Percentiles rank a stretch among this genome's conserved stretches.
Conservation (phyloP, 2,329 filamentous ascomycete genomes). For the Paecilomyces fulvus region DNA sequence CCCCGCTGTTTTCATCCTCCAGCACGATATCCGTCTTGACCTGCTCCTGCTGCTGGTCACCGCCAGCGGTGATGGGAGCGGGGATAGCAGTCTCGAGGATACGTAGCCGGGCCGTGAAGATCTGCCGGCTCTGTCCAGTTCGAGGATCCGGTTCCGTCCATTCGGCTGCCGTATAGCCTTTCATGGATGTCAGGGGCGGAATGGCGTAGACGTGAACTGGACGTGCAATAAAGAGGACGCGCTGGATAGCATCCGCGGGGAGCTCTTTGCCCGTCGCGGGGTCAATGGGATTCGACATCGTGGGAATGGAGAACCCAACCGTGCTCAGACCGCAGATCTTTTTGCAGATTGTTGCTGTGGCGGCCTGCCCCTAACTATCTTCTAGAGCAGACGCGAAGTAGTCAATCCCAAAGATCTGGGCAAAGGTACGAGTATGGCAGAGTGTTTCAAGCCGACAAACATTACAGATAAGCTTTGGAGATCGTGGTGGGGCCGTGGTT, state of each 20-base stretch:
- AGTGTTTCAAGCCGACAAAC: neutral
- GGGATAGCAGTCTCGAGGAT: conserved; percentile 64
- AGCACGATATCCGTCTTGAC: conserved; percentile 69
- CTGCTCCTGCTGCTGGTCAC: conserved; percentile 38
- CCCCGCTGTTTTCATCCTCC: conserved; percentile 63
- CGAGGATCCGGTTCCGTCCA: conserved; percentile 56
- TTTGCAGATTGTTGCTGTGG: neutral
- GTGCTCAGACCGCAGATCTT: neutral
- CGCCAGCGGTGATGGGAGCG: conserved; percentile 47
- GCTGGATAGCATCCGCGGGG: conserved; percentile 70
- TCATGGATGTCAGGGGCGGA: conserved; percentile 67
- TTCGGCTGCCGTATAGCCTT: conserved; percentile 66
- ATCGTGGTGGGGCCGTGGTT: neutral
- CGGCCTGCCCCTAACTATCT: neutral
- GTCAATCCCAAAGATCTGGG: neutral
- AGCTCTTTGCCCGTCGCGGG: conserved; percentile 61
- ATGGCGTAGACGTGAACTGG: conserved; percentile 81
- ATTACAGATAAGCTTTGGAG: neutral
- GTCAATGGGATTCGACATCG: conserved; percentile 48
- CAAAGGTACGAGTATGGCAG: neutral
- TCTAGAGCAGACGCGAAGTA: neutral
- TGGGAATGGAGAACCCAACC: neutral
- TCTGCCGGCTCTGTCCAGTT: conserved; percentile 58
- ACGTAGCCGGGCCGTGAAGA: conserved; percentile 77
- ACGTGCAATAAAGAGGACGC: conserved; percentile 68